Evolutionary conservation across 2,329 filamentous ascomycete genomes (phyloP), one percentile per base, ranked within the genome.

Genomic region (Ramularia collo-cygni): DNA sequence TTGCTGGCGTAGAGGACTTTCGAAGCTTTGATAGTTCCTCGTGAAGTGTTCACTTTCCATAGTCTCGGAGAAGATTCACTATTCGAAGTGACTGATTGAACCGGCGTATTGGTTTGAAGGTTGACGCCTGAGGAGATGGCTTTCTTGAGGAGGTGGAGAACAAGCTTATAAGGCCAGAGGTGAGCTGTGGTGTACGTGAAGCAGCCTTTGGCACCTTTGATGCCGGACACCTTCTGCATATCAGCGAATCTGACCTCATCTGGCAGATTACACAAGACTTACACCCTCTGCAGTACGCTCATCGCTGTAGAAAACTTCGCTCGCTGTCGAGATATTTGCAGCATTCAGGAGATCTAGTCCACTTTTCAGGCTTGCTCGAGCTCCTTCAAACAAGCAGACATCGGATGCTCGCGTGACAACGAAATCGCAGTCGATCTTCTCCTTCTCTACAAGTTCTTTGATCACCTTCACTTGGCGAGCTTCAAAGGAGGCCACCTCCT

Each of bases 51-150:
- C 21, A 56, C 24, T 12, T 38, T 40, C 49, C 49, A 52, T 14
- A 30, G 14, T 10, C 36, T 28, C 16, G 30, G 16, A 15, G 28
- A 33, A 14, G 31, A n/a, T 10, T 29, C 19, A 9, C 27, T 28
- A 14, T 12, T 88, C 89, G 62, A 90, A 89, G 1, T 85, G 84
- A 82, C 81, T 85, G 26, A 85, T 55, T 51, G 75, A 1, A 79
- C 83, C 0, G 81, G 75, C 5, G 84, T 88, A 41, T 72, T 76
- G 3, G 83, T 87, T 61, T 88, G 83, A 15, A 89, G 68, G 52
- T 87, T 87, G 51, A 87, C 77, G 8, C 42, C 47, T 78, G 0
- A 75, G 10, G 46, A 34, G 6, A 56, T 38, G 6, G 54, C 44
- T 34, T 48, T 50, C 3, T 40, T 36, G 9, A 56, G 46, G 8